phyloP scores from a whole-genome alignment of 75 land plant species.

The Larix kaempferi region DNA sequence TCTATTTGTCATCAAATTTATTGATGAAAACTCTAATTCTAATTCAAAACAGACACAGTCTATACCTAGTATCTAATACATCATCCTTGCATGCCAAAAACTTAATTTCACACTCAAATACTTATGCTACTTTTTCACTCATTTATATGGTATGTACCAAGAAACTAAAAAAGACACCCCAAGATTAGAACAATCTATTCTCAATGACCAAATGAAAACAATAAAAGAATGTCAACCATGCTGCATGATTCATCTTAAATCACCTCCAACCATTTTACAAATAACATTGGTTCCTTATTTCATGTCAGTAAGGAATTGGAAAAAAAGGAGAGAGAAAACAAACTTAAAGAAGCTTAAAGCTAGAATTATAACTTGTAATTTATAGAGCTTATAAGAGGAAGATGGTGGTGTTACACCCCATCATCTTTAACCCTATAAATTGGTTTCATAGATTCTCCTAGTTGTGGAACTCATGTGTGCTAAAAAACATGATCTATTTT shows the following conservation, averaged over 20 bases:
- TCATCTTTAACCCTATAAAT: slow-evolving; percentile 72
- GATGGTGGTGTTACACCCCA: slow-evolving; percentile 58
- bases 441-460: slow-evolving; percentile 76
- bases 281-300: background rate
- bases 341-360: background rate
- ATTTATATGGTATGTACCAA: slow-evolving; percentile 95
- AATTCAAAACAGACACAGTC: background rate
- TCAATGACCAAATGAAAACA: background rate
- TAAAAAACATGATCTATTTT: slow-evolving; percentile 89
- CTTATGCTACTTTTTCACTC: slow-evolving; percentile 71
- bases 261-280: slow-evolving; percentile 4
- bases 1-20: background rate
- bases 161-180: slow-evolving; percentile 56
- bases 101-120: slow-evolving; percentile 85
- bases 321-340: slow-evolving; percentile 1
- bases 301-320: slow-evolving; percentile 1
- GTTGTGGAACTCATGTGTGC: slow-evolving; percentile 81
- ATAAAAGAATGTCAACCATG: background rate
- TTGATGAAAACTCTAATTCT: background rate
- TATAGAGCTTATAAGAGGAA: slow-evolving; percentile 75
- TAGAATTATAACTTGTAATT: slow-evolving; percentile 75
- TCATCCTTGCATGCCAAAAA: slow-evolving; percentile 75
- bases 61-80: slow-evolving; percentile 56
- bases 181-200: background rate
- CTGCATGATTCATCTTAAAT: background rate